Conservation (phyloP, 2,329 filamentous ascomycete species). For the Neoascochyta sp. region DNA sequence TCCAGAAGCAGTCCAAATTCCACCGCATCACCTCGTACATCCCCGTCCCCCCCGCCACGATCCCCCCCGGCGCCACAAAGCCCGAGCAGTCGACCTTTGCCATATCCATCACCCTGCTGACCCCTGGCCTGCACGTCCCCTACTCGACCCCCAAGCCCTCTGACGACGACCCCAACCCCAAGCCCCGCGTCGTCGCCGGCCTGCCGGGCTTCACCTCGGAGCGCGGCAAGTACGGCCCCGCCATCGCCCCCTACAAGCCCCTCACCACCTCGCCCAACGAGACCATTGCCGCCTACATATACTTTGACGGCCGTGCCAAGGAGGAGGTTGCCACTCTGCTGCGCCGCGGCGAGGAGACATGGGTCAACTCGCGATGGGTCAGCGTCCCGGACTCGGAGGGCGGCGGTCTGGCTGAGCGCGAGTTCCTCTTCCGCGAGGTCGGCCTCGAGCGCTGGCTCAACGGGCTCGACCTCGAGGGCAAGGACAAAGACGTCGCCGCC, state of each 20-base stretch:
- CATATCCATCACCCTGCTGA: constrained; percentile 94
- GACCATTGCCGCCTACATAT: constrained; percentile 97
- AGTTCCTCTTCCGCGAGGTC: constrained; percentile 96
- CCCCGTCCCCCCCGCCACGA: constrained; percentile 82
- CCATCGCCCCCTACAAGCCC: constrained; percentile 80
- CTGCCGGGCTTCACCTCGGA: constrained; percentile 55
- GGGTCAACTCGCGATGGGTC: constrained; percentile 98
- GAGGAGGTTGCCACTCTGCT: constrained; percentile 95
- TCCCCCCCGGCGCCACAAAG: constrained; percentile 64
- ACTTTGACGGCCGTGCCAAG: constrained; percentile 92
- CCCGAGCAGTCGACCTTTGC: constrained; percentile 94
- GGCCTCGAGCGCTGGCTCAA: constrained; percentile 96
- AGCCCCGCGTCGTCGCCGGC: constrained; percentile 74
- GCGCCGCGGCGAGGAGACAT: constrained; percentile 91
- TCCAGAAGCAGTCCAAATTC: constrained; percentile 87
- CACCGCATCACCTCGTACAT: constrained; percentile 97
- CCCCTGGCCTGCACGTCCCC: constrained; percentile 80
- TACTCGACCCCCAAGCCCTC: constrained; percentile 87
- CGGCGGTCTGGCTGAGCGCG: constrained; percentile 88
- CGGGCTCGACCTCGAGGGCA: constrained; percentile 88
- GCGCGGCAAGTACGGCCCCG: constrained; percentile 52
- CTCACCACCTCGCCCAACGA: constrained; percentile 92
- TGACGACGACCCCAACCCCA: constrained; percentile 71
- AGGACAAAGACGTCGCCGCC: constrained; percentile 70
- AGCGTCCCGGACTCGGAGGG: constrained; percentile 88